Conservation (phyloP, 129 eudicot species). For the Tanacetum coccineum region DNA sequence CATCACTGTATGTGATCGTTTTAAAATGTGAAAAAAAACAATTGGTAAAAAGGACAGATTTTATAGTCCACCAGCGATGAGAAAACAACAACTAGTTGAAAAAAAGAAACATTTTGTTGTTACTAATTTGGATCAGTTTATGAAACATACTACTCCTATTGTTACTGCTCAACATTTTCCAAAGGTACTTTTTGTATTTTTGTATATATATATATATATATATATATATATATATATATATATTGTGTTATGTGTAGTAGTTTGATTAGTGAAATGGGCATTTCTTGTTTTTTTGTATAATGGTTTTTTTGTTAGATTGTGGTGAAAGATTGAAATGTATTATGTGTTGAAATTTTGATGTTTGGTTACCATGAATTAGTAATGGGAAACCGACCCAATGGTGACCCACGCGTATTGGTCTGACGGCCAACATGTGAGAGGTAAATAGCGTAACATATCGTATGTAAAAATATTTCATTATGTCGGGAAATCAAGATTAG, state of each 20-base stretch:
- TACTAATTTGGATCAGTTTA: constrained; percentile 32
- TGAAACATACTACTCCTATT: constrained; percentile 36
- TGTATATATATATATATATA: no score
- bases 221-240: no score
- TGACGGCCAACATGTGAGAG: no score
- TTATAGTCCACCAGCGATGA: constrained; percentile 36
- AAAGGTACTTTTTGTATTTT: constrained; percentile 27
- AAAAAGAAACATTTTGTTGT: constrained; percentile 6
- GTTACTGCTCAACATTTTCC: constrained; percentile 35
- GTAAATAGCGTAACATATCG: no score
- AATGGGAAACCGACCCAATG: no score
- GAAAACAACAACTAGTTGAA: constrained; percentile 12
- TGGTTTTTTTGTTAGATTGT: neutral
- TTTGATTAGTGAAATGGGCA: neutral
- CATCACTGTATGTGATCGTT: constrained; percentile 3
- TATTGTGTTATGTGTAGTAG: neutral
- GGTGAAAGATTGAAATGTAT: no score
- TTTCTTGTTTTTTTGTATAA: neutral
- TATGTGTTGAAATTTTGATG: neutral
- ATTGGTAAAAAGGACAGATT: constrained; percentile 25
- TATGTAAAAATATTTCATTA: neutral
- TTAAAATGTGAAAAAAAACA: constrained; percentile 27
- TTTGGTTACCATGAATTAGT: neutral
- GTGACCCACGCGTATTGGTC: no score
- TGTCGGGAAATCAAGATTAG: neutral